These are phyloP conservation scores for Pharnaceum exiguum DNA, from an alignment of 148 eudicot genomes.

Conservation along the genomic window DNA sequence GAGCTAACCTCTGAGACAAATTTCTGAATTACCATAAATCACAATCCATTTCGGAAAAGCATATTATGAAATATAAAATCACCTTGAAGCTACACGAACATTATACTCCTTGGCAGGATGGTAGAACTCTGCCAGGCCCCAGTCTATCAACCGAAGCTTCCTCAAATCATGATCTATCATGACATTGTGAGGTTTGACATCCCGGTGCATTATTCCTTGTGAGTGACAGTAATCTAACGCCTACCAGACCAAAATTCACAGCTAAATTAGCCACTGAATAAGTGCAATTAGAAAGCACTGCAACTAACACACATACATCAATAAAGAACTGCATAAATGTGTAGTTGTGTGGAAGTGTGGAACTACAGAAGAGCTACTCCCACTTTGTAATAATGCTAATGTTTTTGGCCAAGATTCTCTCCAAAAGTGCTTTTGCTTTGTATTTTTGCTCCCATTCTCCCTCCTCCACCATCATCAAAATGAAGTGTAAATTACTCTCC, in stretches of 20 bases:
- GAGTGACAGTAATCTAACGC: conserved; percentile 93
- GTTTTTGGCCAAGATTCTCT: too few species aligned
- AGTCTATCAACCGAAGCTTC: conserved; percentile 87
- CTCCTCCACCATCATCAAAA: too few species aligned
- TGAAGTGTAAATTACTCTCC: too few species aligned
- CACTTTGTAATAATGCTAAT: too few species aligned
- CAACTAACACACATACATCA: background rate
- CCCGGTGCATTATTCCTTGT: conserved; percentile 97
- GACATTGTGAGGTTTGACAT: conserved; percentile 96
- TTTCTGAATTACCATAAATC: too few species aligned
- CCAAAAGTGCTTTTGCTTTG: too few species aligned
- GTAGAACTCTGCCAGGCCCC: conserved; percentile 98
- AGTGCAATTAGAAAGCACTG: background rate
- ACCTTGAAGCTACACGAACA: conserved; percentile 97
- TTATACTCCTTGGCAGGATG: conserved; percentile 96
- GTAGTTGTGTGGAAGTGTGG: too few species aligned
- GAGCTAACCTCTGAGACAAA: too few species aligned
- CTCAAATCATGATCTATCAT: conserved; percentile 95
- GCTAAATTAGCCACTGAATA: conserved; percentile 1
- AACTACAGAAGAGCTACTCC: conserved; percentile 2
- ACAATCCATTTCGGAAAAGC: too few species aligned
- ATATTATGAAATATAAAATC: conserved; percentile 4
- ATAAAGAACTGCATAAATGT: background rate
- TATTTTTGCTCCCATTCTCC: too few species aligned
- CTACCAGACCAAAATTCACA: conserved; percentile 25